A percentile compares a stretch with the other conserved stretches of the same genome.
Evolutionary conservation across 1,139 yeast genomes (phyloP).

Genomic region (Lodderomyces elongisporus): DNA sequence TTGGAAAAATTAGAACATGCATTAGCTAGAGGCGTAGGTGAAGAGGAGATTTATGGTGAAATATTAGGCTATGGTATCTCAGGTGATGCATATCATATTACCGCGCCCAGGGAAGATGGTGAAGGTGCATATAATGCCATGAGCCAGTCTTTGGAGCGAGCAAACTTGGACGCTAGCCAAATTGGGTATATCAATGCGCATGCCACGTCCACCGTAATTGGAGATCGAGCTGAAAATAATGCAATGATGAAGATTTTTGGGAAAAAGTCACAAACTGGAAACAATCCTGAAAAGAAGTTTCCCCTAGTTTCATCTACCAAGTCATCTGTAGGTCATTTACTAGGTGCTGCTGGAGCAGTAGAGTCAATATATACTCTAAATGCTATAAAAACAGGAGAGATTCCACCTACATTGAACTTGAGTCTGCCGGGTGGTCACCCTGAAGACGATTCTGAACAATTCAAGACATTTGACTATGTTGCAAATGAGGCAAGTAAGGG

Average conservation of each 20-base stretch:
- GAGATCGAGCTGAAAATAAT: slow-evolving; percentile 81
- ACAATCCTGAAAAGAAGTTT: slow-evolving; percentile 19
- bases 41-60: slow-evolving; percentile 67
- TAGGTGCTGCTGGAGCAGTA: slow-evolving; percentile 96
- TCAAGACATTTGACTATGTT: slow-evolving; percentile 61
- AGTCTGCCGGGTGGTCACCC: slow-evolving; percentile 45
- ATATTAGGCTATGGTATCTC: slow-evolving; percentile 83
- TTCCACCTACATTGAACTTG: slow-evolving; percentile 84
- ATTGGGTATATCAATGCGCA: slow-evolving; percentile 89
- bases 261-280: not conserved
- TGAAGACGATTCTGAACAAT: slow-evolving; percentile 36
- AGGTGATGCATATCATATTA: slow-evolving; percentile 90
- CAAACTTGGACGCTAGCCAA: slow-evolving; percentile 35
- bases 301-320: slow-evolving; percentile 80
- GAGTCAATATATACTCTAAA: slow-evolving; percentile 79
- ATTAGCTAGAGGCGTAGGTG: slow-evolving; percentile 47
- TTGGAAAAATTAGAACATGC: slow-evolving; percentile 82
- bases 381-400: slow-evolving; percentile 49
- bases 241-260: slow-evolving; percentile 60
- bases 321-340: slow-evolving; percentile 87
- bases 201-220: slow-evolving; percentile 88
- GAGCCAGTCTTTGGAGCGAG: slow-evolving; percentile 62
- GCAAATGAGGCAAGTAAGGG: slow-evolving; percentile 36
- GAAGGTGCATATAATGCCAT: slow-evolving; percentile 83
- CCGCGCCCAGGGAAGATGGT: slow-evolving; percentile 83